Evolutionary conservation across 768 basidiomycete genomes (phyloP).

Genomic region (Leccinum longicurvipes): DNA sequence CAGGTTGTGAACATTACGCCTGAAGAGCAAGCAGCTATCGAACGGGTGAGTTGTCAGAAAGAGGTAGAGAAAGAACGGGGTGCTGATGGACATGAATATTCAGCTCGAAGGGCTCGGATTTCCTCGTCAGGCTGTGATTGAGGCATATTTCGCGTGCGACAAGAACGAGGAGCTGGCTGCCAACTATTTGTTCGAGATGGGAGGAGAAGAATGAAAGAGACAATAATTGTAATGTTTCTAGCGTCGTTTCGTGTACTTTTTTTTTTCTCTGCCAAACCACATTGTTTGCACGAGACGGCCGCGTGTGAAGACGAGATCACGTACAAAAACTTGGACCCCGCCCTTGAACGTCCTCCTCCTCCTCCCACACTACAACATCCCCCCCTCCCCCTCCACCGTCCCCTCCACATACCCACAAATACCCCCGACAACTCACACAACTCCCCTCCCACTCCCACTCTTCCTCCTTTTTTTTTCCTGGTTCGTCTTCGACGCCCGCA

Average conservation of each 20-base stretch:
- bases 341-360: constrained; percentile 20
- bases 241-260: constrained; percentile 1
- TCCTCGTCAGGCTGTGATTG: constrained; percentile 69
- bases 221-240: background rate
- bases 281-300: constrained; percentile 28
- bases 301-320: constrained; percentile 30
- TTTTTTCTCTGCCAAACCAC: constrained; percentile 9
- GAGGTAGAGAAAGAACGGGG: background rate
- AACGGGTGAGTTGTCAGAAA: constrained; percentile 58
- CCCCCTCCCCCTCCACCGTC: constrained; percentile 1
- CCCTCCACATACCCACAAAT: constrained; percentile 30
- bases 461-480: background rate
- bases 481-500: background rate
- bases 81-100: constrained; percentile 4
- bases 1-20: constrained; percentile 71
- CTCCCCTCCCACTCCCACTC: background rate
- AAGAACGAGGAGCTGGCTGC: constrained; percentile 97
- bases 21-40: constrained; percentile 87
- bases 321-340: constrained; percentile 28
- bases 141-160: constrained; percentile 94
- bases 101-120: constrained; percentile 90
- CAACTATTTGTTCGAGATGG: constrained; percentile 87
- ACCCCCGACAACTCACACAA: constrained; percentile 8
- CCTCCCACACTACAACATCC: constrained; percentile 12
- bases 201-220: constrained; percentile 36